Conservation (phyloP, 192 early-diverging fungal species). For the Coemansia sp. region DNA sequence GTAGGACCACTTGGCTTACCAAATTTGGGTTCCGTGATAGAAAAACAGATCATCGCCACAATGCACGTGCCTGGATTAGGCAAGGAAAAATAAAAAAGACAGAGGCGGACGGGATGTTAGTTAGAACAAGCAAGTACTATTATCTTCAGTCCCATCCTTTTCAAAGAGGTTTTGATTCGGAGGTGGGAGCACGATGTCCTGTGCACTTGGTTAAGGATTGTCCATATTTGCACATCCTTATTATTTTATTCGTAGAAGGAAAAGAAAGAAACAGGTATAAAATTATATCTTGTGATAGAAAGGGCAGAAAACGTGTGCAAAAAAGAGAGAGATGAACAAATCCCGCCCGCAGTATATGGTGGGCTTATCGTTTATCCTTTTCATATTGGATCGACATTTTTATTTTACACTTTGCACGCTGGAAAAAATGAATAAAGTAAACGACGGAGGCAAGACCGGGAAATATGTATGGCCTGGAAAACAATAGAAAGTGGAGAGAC, state of each 20-base stretch:
- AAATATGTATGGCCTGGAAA: not conserved
- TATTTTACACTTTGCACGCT: not conserved
- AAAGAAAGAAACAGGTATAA: too few relatives aligned
- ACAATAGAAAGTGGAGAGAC: not conserved
- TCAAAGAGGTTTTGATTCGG: not conserved
- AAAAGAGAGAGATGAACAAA: too few relatives aligned
- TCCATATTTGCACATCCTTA: not conserved
- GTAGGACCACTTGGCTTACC: not conserved
- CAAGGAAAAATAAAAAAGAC: not conserved
- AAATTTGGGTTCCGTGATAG: not conserved
- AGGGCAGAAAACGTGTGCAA: too few relatives aligned
- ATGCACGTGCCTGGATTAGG: slow-evolving; percentile 1
- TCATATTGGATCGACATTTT: not conserved
- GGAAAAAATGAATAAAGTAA: not conserved
- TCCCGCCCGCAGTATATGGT: too few relatives aligned
- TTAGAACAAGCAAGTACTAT: not conserved
- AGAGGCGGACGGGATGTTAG: not conserved
- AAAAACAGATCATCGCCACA: not conserved
- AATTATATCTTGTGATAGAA: too few relatives aligned
- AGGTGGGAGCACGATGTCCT: not conserved
- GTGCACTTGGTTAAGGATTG: not conserved
- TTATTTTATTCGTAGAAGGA: not conserved
- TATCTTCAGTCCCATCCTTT: not conserved
- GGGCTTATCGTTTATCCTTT: not conserved
- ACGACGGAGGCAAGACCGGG: not conserved